Percentiles rank a stretch among this genome's conserved stretches.
These are phyloP conservation scores for Isoetes taiwanensis DNA, from an alignment of 75 land plant genomes.

Conservation along the genomic window DNA sequence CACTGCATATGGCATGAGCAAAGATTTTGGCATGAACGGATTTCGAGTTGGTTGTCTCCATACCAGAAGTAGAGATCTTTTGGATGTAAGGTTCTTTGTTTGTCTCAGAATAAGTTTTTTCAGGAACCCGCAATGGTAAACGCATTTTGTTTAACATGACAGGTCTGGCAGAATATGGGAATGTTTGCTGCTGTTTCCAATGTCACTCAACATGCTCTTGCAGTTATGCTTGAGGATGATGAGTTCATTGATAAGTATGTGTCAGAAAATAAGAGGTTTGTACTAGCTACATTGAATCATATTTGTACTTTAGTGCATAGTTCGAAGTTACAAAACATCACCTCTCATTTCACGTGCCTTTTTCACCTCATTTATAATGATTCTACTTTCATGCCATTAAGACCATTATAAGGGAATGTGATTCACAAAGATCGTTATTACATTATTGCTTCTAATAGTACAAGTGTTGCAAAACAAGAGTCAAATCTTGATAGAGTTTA, in stretches of 20 bases:
- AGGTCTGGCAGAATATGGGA: constrained; percentile 40
- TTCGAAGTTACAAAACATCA: too few species aligned
- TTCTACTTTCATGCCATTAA: too few species aligned
- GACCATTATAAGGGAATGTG: too few species aligned
- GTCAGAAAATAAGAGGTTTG: constrained; percentile 28
- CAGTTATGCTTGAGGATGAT: constrained; percentile 31
- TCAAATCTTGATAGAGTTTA: too few species aligned
- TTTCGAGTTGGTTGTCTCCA: constrained; percentile 36
- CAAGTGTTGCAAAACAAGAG: too few species aligned
- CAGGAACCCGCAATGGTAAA: too few species aligned
- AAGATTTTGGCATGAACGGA: constrained; percentile 37
- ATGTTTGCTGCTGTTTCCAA: constrained; percentile 40
- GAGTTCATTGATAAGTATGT: constrained; percentile 25
- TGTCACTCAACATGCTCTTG: constrained; percentile 35
- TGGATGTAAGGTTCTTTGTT: constrained; percentile 11
- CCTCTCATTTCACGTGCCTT: too few species aligned
- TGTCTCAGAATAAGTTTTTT: not conserved
- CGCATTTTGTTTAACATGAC: not conserved
- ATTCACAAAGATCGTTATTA: too few species aligned
- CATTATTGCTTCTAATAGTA: too few species aligned
- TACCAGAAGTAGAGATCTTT: constrained; percentile 21
- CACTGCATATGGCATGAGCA: constrained; percentile 39
- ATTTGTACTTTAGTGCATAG: too few species aligned
- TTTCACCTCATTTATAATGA: too few species aligned
- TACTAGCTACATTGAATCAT: too few species aligned